These are phyloP conservation scores for Solioccasus polychromus DNA, from an alignment of 768 basidiomycete species.

Conservation along the genomic window DNA sequence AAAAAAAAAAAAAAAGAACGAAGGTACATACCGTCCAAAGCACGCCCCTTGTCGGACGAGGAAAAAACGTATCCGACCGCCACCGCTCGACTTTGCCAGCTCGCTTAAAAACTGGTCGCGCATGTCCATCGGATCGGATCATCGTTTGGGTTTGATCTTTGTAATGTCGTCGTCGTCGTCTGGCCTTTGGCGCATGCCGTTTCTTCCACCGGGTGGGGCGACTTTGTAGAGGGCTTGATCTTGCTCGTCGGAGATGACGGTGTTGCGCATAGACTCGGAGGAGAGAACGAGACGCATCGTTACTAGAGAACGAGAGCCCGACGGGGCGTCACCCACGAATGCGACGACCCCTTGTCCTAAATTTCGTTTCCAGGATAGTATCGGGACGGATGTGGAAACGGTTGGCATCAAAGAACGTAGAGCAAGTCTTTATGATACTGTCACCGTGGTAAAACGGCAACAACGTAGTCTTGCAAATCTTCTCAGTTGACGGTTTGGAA, in stretches of 20 bases:
- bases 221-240: conserved; percentile 28
- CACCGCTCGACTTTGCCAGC: conserved; percentile 34
- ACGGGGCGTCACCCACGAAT: no score
- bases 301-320: no score
- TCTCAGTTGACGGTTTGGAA: no score
- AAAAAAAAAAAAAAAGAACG: no score
- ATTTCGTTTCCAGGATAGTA: no score
- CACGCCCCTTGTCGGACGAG: conserved; percentile 17
- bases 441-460: no score
- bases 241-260: conserved; percentile 18
- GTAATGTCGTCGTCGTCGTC: conserved; percentile 22
- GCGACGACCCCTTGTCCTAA: no score
- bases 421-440: no score
- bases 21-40: conserved; percentile 17
- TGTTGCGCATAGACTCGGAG: conserved; percentile 14
- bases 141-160: conserved; percentile 18
- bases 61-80: conserved; percentile 20
- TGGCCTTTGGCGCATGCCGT: not conserved
- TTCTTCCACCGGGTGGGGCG: conserved; percentile 9
- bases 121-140: conserved; percentile 20
- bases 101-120: conserved; percentile 25
- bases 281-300: conserved; percentile 22
- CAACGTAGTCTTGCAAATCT: no score
- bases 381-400: no score
- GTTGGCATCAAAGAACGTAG: no score